phyloP scores from a whole-genome alignment of 768 basidiomycete genomes.

The Phaffia tasmanica region DNA sequence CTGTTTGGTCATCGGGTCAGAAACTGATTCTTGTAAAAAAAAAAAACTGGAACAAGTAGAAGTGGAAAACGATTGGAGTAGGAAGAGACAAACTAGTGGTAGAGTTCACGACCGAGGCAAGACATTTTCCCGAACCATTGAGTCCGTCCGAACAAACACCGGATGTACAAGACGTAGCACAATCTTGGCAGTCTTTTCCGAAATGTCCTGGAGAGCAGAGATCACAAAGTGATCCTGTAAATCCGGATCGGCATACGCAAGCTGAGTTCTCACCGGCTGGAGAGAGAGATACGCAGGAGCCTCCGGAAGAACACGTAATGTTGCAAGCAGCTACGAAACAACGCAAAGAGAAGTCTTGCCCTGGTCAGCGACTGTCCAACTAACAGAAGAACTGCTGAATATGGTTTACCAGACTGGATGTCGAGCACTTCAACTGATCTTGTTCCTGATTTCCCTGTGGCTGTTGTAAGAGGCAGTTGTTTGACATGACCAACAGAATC shows the following conservation, averaged over 20 bases:
- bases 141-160: conserved; percentile 64
- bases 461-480: conserved; percentile 49
- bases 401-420: conserved; percentile 47
- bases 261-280: conserved; percentile 40
- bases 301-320: conserved; percentile 59
- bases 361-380: neutral
- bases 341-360: neutral
- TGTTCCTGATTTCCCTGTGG: conserved; percentile 42
- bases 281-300: conserved; percentile 53
- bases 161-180: conserved; percentile 38
- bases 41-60: too few species aligned
- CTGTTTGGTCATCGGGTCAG: conserved; percentile 24
- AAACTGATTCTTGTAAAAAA: neutral
- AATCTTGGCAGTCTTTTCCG: conserved; percentile 56
- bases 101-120: conserved; percentile 45
- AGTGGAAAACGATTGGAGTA: neutral
- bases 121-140: conserved; percentile 63
- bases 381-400: neutral
- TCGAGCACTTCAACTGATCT: conserved; percentile 45
- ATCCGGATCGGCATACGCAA: conserved; percentile 62
- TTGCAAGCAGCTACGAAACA: conserved; percentile 48
- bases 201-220: conserved; percentile 63
- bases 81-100: conserved; percentile 18
- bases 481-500: conserved; percentile 63
- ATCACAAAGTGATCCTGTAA: conserved; percentile 70